Evolutionary conservation across 352 stramenopile genomes (phyloP).

Genomic region (Globisporangium uncinulatum): DNA sequence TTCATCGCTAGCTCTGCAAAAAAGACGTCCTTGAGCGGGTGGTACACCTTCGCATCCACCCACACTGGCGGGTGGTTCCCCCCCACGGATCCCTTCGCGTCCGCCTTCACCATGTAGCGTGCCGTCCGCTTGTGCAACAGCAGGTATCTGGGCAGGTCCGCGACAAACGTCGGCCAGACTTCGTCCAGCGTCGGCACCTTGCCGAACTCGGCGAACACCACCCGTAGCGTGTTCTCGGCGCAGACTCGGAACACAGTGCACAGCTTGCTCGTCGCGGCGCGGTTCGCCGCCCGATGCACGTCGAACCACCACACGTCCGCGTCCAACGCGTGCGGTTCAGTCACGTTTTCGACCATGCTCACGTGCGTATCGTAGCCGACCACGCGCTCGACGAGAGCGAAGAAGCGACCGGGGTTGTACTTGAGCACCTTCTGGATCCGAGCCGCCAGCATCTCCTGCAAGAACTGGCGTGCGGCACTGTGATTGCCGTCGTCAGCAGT

Average conservation of each 20-base stretch:
- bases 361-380: slow-evolving; percentile 34
- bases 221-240: slow-evolving; percentile 31
- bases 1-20: slow-evolving; percentile 33
- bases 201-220: slow-evolving; percentile 2
- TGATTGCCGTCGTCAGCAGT: not conserved
- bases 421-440: slow-evolving; percentile 52
- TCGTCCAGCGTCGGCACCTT: slow-evolving; percentile 20
- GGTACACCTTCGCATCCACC: slow-evolving; percentile 20
- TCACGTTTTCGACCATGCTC: slow-evolving; percentile 26
- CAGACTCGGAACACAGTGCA: slow-evolving; percentile 20
- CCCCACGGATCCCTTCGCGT: slow-evolving; percentile 2
- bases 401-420: slow-evolving; percentile 36
- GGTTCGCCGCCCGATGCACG: slow-evolving; percentile 13
- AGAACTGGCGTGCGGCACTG: slow-evolving; percentile 17
- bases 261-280: slow-evolving; percentile 17
- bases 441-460: slow-evolving; percentile 47
- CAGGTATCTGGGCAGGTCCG: slow-evolving; percentile 48
- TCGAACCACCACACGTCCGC: slow-evolving; percentile 26
- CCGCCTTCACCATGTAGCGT: slow-evolving; percentile 28
- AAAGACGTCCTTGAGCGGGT: slow-evolving; percentile 16
- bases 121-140: slow-evolving; percentile 53
- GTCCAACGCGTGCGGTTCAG: slow-evolving; percentile 33
- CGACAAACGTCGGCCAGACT: slow-evolving; percentile 39
- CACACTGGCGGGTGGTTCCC: slow-evolving; percentile 16
- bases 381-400: slow-evolving; percentile 38